A percentile compares a stretch with the other conserved stretches of the same genome.
phyloP scores from a whole-genome alignment of 148 eudicot genomes.

The Pouteria glomerata region DNA sequence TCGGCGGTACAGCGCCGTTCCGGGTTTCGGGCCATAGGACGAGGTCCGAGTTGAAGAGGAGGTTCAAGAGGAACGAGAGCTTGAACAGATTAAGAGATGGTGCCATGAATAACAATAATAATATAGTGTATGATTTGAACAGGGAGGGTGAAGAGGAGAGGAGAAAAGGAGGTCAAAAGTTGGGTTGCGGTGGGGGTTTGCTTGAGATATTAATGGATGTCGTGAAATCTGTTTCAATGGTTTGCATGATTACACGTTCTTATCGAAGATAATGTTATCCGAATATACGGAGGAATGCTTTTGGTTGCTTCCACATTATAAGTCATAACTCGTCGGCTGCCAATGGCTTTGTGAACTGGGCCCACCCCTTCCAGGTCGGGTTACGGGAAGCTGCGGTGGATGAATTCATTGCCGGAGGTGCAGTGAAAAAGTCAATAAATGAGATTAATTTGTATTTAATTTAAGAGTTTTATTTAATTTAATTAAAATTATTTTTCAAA shows the following conservation, averaged over 20 bases:
- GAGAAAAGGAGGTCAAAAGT: no score
- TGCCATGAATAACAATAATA: no score
- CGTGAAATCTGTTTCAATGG: not conserved
- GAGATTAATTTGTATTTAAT: no score
- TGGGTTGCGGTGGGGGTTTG: not conserved
- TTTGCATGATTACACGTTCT: conserved; percentile 12
- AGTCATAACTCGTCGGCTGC: not conserved
- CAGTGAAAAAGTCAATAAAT: no score
- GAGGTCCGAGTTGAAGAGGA: conserved; percentile 25
- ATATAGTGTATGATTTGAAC: no score
- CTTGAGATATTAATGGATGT: not conserved
- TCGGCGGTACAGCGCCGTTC: conserved; percentile 30
- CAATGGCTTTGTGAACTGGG: no score
- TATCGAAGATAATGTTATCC: conserved; percentile 11
- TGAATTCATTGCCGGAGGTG: no score
- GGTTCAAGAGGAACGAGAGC: conserved; percentile 32
- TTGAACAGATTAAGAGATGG: conserved; percentile 21
- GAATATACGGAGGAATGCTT: not conserved
- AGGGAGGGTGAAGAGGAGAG: no score
- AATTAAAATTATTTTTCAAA: no score
- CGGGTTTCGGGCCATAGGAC: conserved; percentile 14
- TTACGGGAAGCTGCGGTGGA: no score
- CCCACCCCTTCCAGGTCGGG: no score
- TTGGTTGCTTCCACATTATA: not conserved
- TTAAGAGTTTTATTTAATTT: no score